These are phyloP conservation scores for Trypethelium eluteriae DNA, from an alignment of 495 filamentous ascomycete genomes.

Conservation along the genomic window DNA sequence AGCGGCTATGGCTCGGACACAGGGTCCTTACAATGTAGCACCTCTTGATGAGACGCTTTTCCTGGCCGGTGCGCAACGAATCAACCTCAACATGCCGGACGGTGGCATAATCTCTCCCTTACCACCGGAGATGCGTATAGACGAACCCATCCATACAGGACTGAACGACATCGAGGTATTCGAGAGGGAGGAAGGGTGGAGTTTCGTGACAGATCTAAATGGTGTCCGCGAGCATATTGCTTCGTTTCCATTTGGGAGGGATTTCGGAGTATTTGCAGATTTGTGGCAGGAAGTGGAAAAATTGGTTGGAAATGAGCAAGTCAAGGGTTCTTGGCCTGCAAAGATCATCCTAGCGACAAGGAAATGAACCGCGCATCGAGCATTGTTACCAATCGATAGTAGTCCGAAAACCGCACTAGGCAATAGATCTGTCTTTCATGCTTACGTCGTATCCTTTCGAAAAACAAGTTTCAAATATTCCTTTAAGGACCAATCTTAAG, in stretches of 20 bases:
- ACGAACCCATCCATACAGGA: slow-evolving; percentile 6
- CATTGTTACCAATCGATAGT: no score
- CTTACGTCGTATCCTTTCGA: no score
- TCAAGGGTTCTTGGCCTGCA: slow-evolving; percentile 4
- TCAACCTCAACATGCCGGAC: slow-evolving; percentile 20
- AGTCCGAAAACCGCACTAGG: no score
- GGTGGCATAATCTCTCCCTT: background rate
- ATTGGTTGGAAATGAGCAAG: background rate
- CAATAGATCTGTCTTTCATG: no score
- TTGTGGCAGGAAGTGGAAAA: background rate
- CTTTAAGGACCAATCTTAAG: no score
- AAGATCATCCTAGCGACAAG: slow-evolving; percentile 1
- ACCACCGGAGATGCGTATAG: slow-evolving; percentile 8
- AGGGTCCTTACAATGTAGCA: slow-evolving; percentile 16
- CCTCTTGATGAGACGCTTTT: slow-evolving; percentile 18
- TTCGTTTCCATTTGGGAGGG: slow-evolving; percentile 14
- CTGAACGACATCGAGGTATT: slow-evolving; percentile 15
- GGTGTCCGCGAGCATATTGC: slow-evolving; percentile 17
- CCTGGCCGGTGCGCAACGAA: slow-evolving; percentile 16
- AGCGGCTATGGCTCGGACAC: slow-evolving; percentile 8
- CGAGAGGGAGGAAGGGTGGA: slow-evolving; percentile 21
- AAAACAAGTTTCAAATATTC: no score
- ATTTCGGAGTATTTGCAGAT: background rate
- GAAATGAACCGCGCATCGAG: no score
- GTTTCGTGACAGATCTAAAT: slow-evolving; percentile 17